Percentiles rank a stretch among this genome's conserved stretches.
phyloP scores from a whole-genome alignment of 2,329 filamentous ascomycete genomes.

The Zasmidium cellare region DNA sequence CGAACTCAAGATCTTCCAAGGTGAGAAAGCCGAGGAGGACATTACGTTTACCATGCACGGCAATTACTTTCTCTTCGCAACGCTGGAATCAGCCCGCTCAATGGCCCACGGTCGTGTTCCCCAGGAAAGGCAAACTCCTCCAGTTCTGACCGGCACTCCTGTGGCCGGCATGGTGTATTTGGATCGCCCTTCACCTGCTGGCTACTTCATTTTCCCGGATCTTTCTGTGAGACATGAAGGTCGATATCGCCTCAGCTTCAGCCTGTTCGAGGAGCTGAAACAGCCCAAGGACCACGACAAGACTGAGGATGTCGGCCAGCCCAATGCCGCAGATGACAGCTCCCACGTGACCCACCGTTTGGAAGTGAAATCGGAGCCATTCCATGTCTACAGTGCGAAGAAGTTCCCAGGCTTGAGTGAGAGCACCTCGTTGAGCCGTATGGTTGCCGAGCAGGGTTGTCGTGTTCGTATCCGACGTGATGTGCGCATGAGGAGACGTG shows the following conservation, averaged over 20 bases:
- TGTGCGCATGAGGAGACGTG: conserved; percentile 84
- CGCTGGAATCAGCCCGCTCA: conserved; percentile 79
- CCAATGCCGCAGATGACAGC: conserved; percentile 42
- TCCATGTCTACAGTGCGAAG: conserved; percentile 93
- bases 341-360: conserved; percentile 78
- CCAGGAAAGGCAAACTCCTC: conserved; percentile 66
- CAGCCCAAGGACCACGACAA: conserved; percentile 75
- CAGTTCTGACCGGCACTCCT: conserved; percentile 89
- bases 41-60: conserved; percentile 89
- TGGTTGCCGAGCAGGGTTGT: conserved; percentile 94
- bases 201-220: conserved; percentile 98
- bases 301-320: conserved; percentile 37
- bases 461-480: conserved; percentile 93
- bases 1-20: conserved; percentile 82
- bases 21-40: conserved; percentile 50
- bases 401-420: conserved; percentile 94
- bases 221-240: conserved; percentile 94
- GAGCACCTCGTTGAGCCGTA: conserved; percentile 83
- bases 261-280: conserved; percentile 91
- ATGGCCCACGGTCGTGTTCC: conserved; percentile 79
- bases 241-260: conserved; percentile 86
- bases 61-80: conserved; percentile 96
- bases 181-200: conserved; percentile 74
- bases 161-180: conserved; percentile 96
- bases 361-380: conserved; percentile 84